These are phyloP conservation scores for Breynia disticha DNA, from an alignment of 441 rosid genomes.

Conservation along the genomic window DNA sequence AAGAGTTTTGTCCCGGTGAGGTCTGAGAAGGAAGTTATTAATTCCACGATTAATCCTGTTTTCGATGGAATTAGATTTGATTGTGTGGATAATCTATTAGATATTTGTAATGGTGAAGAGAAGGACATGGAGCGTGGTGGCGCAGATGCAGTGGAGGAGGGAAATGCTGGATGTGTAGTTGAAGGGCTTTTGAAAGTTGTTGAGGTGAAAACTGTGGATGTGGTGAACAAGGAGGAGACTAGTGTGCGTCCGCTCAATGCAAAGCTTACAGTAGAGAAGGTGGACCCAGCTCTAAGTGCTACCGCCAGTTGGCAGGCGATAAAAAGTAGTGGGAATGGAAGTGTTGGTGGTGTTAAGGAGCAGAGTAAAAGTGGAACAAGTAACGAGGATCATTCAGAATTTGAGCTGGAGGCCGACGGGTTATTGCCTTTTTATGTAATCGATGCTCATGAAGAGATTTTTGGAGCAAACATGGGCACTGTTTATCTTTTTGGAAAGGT, in stretches of 20 bases:
- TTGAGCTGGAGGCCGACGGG: conserved; percentile 66
- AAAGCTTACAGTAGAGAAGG: conserved; percentile 41
- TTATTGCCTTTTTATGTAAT: conserved; percentile 64
- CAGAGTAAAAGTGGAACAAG: conserved; percentile 22
- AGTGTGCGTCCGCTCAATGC: conserved; percentile 51
- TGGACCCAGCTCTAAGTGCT: conserved; percentile 65
- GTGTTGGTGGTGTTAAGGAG: conserved; percentile 15
- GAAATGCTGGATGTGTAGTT: conserved; percentile 15
- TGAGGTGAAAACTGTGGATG: conserved; percentile 32
- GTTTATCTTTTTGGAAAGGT: conserved; percentile 93
- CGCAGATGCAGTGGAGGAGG: conserved; percentile 6
- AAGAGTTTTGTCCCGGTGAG: conserved; percentile 13
- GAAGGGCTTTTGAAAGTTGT: conserved; percentile 9
- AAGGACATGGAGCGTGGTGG: conserved; percentile 12
- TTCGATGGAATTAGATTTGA: conserved; percentile 3
- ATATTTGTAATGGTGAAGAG: conserved; percentile 13
- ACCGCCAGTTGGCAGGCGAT: conserved; percentile 79
- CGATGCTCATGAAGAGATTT: conserved; percentile 80
- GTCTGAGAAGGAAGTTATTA: conserved; percentile 23
- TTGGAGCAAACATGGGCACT: conserved; percentile 72
- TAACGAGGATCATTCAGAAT: conserved; percentile 39
- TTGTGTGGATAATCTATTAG: conserved; percentile 20
- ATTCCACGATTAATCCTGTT: conserved; percentile 9
- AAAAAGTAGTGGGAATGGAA: conserved; percentile 30
- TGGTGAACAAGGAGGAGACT: conserved; percentile 20